Evolutionary conservation across 2,329 filamentous ascomycete species (phyloP).

Genomic region (Trichoderma sp.): DNA sequence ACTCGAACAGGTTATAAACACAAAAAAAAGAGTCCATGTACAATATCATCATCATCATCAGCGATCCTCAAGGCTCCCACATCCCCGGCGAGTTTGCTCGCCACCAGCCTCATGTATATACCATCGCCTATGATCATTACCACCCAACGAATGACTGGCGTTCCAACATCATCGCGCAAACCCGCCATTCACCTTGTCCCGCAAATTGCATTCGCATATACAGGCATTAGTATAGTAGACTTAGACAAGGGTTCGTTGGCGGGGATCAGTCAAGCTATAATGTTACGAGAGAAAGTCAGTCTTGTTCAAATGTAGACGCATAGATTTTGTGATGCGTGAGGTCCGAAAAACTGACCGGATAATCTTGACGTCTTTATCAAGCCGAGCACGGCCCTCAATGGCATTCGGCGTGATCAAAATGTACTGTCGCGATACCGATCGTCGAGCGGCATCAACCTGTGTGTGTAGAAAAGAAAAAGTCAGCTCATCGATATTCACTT

Average conservation of each 20-base stretch:
- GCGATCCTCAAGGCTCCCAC: neutral
- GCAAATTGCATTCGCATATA: neutral
- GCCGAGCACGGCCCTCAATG: conserved; percentile 62
- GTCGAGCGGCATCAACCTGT: conserved; percentile 79
- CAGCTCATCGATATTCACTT: conserved; percentile 17
- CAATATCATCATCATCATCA: conserved; percentile 21
- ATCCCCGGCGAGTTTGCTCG: neutral
- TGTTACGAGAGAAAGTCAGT: conserved; percentile 34
- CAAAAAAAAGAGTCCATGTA: conserved; percentile 24
- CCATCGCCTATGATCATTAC: conserved; percentile 2
- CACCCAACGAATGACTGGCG: conserved; percentile 5
- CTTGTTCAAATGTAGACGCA: neutral
- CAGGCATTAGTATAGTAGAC: neutral
- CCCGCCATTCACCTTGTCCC: conserved; percentile 1
- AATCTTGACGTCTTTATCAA: conserved; percentile 74
- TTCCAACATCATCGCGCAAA: neutral
- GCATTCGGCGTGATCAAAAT: conserved; percentile 95
- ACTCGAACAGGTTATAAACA: neutral
- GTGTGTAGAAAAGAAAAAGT: neutral
- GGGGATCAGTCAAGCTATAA: conserved; percentile 59
- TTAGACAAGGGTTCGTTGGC: conserved; percentile 52
- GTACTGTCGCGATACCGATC: conserved; percentile 88
- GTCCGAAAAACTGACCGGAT: conserved; percentile 65
- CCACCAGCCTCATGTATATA: conserved; percentile 15
- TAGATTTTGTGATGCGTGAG: neutral